These are phyloP conservation scores for Leccinum aurantiacum DNA, from an alignment of 768 basidiomycete genomes.

Conservation along the genomic window DNA sequence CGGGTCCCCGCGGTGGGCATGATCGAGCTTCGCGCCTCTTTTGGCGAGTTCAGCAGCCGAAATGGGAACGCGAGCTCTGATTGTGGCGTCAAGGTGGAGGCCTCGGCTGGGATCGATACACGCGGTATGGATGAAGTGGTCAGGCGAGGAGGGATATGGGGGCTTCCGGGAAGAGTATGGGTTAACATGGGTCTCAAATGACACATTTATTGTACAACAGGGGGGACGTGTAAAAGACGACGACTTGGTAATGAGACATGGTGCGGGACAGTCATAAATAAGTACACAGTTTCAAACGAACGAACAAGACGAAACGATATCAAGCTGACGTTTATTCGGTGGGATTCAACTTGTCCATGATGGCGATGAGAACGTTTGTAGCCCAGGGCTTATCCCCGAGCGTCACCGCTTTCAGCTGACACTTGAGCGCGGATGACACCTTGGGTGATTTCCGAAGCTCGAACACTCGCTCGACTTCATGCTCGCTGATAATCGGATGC, in stretches of 20 bases:
- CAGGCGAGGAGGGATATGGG: conserved; percentile 68
- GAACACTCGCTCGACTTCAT: conserved; percentile 20
- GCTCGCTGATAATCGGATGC: conserved; percentile 12
- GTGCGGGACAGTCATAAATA: background rate
- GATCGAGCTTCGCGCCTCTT: conserved; percentile 62
- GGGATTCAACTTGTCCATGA: conserved; percentile 25
- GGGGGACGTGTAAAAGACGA: background rate
- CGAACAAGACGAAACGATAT: background rate
- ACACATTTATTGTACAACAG: conserved; percentile 5
- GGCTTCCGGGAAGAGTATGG: conserved; percentile 69
- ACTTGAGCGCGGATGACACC: conserved; percentile 22
- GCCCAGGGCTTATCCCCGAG: conserved; percentile 31
- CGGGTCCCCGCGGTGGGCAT: conserved; percentile 62
- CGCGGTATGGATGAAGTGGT: conserved; percentile 67
- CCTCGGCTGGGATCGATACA: conserved; percentile 44
- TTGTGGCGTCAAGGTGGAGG: conserved; percentile 27
- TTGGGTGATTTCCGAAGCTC: conserved; percentile 24
- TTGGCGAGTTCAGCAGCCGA: conserved; percentile 44
- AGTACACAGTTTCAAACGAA: background rate
- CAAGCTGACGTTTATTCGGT: conserved; percentile 4
- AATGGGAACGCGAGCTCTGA: conserved; percentile 15
- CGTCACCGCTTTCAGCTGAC: conserved; percentile 23
- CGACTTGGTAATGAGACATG: background rate
- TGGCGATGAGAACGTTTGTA: conserved; percentile 18
- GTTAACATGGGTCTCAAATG: conserved; percentile 15